phyloP scores from a whole-genome alignment of 805 yeast species.

The Zygosaccharomyces rouxii region DNA sequence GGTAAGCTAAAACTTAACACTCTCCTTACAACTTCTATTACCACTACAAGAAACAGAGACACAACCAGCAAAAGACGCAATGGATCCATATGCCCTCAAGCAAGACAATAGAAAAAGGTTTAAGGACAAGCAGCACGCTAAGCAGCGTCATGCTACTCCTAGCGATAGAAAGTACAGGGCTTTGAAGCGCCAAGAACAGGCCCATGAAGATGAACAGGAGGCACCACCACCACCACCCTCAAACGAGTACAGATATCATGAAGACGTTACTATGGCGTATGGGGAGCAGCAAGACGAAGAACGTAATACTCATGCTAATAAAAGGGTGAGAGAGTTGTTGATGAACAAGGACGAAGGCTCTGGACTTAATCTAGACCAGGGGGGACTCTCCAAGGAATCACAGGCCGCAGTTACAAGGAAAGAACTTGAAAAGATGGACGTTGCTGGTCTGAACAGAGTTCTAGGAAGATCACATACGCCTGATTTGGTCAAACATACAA shows the following conservation, averaged over 20 bases:
- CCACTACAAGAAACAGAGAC: constrained; percentile 1
- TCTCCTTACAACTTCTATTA: background rate
- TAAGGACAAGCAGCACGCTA: constrained; percentile 39
- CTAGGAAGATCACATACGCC: constrained; percentile 9
- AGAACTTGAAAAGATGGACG: constrained; percentile 21
- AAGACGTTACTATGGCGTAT: constrained; percentile 17
- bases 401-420: constrained; percentile 17
- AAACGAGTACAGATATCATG: constrained; percentile 23
- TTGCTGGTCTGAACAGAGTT: constrained; percentile 18
- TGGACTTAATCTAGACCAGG: constrained; percentile 3
- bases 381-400: background rate
- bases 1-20: background rate
- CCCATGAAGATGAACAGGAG: constrained; percentile 14
- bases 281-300: constrained; percentile 12
- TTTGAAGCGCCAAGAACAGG: constrained; percentile 18
- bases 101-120: constrained; percentile 41
- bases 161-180: constrained; percentile 36
- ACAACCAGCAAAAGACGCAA: constrained; percentile 2
- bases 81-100: constrained; percentile 34
- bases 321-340: constrained; percentile 16
- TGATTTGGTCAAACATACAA: background rate
- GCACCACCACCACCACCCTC: constrained; percentile 19
- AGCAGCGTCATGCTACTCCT: constrained; percentile 37
- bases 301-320: constrained; percentile 9
- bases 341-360: constrained; percentile 10